Evolutionary conservation across 768 basidiomycete species (phyloP).

Genomic region (Lactarius psammicola): DNA sequence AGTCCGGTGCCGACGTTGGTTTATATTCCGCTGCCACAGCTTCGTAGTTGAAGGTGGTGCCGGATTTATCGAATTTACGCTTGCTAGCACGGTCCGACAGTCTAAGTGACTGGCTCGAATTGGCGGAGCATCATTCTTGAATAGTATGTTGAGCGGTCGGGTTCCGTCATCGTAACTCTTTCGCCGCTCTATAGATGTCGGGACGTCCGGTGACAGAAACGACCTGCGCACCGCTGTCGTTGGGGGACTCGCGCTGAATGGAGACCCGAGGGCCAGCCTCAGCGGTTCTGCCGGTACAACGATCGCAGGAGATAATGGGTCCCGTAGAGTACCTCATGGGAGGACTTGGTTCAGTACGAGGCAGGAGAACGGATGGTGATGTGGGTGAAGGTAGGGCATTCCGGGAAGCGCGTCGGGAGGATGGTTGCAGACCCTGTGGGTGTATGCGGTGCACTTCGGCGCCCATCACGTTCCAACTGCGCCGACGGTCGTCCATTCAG

Average conservation of each 20-base stretch:
- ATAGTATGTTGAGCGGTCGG: slow-evolving; percentile 41
- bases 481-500: slow-evolving; percentile 3
- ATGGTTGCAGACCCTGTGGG: not conserved
- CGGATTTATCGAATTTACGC: slow-evolving; percentile 59
- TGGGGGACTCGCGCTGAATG: slow-evolving; percentile 8
- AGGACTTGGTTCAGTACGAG: not conserved
- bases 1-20: slow-evolving; percentile 18
- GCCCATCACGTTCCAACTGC: slow-evolving; percentile 13
- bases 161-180: slow-evolving; percentile 48
- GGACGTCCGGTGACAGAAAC: slow-evolving; percentile 29
- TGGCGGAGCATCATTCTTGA: slow-evolving; percentile 30
- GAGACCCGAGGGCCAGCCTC: slow-evolving; percentile 23
- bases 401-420: slow-evolving; percentile 1
- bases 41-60: slow-evolving; percentile 38
- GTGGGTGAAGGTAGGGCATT: slow-evolving; percentile 5
- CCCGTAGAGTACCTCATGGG: not conserved
- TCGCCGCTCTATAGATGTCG: slow-evolving; percentile 31
- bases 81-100: slow-evolving; percentile 43
- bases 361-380: slow-evolving; percentile 4
- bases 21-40: slow-evolving; percentile 13
- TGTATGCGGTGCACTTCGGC: not conserved
- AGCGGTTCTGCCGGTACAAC: slow-evolving; percentile 6
- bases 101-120: slow-evolving; percentile 34
- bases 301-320: slow-evolving; percentile 14
- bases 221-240: slow-evolving; percentile 1